Evolutionary conservation across 1,284 basidiomycete species (phyloP), one percentile per base, ranked within the genome.

Genomic region (Coniferiporia sulphurascens): DNA sequence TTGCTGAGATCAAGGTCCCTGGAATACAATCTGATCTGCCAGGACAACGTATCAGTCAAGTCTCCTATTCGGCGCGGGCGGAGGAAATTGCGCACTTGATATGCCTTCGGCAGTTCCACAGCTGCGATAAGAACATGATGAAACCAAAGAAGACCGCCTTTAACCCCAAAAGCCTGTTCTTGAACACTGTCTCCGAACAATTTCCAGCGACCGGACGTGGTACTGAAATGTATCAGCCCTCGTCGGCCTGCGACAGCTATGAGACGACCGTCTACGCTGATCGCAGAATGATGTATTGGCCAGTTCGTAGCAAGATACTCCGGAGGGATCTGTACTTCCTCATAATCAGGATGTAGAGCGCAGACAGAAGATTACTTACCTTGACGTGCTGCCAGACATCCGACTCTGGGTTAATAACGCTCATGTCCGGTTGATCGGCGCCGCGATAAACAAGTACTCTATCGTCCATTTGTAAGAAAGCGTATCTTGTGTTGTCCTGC

Each of bases 371-470:
- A 43, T 27, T 34, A 65, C 69, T 59, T 64, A 81, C 91, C 80
- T 94, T 95, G 71, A 98, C 90, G 73, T 93, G 89, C 66, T 98
- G 93, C 94, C 95, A 98, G 7, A 98, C 94, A 67, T 98, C 96
- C 2, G 93, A 93, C 69, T 98, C 95, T n/a, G 96, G 96, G 69
- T 98, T 98, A 71, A 99, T 98, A 52, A 99, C 88, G 68, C 93
- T 95, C 86, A 97, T 91, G 69, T 99, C 96, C 7, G 94, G 95
- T 72, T 98, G 95, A 72, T 99, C 96, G 19, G 93, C 91, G 2
- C 97, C 96, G 60, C 97, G 85, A 70, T 98, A 99, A n/a, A 99
- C 87, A 3, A 98, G 80, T 1, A 94, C 89, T 44, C 93, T 84
- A 69, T 98, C 95, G 68, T 98, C 95, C 82, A 96, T 86, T 72